Base-by-base conservation (phyloP, 2,329 filamentous ascomycete genomes). In the Ceratocystis huliohia region DNA sequence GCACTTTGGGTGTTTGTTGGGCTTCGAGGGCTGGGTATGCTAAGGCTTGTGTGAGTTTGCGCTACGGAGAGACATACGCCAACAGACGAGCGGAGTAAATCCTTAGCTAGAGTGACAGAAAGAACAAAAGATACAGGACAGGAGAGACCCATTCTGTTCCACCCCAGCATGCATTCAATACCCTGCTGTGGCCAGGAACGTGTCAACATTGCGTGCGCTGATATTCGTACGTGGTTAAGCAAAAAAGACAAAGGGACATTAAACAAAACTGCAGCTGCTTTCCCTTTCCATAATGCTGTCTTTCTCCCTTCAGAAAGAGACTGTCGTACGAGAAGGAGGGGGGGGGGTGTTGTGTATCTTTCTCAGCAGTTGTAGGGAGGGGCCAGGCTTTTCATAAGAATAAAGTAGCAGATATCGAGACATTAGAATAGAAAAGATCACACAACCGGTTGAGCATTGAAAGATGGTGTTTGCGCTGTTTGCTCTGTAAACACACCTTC, bases 221-320 rank as follows among this genome's bases (percentile, higher is more conserved):
- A 33, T 28, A 57, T 30, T 33, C 28, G 22, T 33, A 57, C 28
- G 53, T 33, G 53, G 53, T 33, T 57, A n/a, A 33, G 25, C 25
- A 57, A n/a, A 57, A 15, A 8, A 59, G 28, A 59, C 56, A 59
- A 59, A 59, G 56, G 28, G 56, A n/a, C 56, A 59, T 59, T n/a
- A 30, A 30, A 59, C 28, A 59, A n/a, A 30, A 25, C 8, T n/a
- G 30, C 25, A n/a, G 28, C 17, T n/a, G 28, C 33, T 25, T 53
- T 53, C 7, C 3, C n/a, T 53, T 53, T 41, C 10, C 37, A 41
- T 13, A 13, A 41, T 41, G 37, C 10, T 10, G 37, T 41, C 10
- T 41, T 41, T 41, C 37, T 41, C 37, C 56, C 25, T 33, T 37
- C 20, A 30, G 25, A 8, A 15, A 17, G 17, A 17, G 8, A 22